These are phyloP conservation scores for Citrullus amarus DNA, from an alignment of 306 rosid genomes.

Conservation along the genomic window DNA sequence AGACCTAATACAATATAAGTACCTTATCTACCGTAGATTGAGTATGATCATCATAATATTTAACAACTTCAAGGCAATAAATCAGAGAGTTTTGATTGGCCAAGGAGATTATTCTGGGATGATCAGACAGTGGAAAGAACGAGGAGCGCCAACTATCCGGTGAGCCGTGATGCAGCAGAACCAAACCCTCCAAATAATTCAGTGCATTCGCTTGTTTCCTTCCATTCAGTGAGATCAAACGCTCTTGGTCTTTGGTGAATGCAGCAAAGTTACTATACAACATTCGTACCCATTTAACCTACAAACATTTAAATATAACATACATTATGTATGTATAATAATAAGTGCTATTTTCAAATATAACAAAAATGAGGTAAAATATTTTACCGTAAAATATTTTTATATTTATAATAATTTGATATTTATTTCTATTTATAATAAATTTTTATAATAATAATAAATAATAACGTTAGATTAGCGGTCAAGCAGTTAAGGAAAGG, in stretches of 20 bases:
- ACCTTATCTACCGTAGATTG: constrained; percentile 31
- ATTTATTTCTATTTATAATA: too few relatives aligned
- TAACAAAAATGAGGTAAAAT: too few relatives aligned
- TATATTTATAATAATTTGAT: too few relatives aligned
- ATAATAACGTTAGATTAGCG: neutral
- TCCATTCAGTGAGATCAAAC: constrained; percentile 30
- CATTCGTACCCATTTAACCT: constrained; percentile 66
- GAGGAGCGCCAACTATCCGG: constrained; percentile 86
- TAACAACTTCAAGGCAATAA: constrained; percentile 69
- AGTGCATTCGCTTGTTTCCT: constrained; percentile 22
- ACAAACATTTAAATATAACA: neutral
- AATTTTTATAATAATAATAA: neutral
- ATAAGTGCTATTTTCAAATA: too few relatives aligned
- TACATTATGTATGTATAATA: neutral
- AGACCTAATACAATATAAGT: neutral
- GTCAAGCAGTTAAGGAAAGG: neutral
- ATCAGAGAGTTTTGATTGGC: constrained; percentile 30
- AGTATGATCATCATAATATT: constrained; percentile 43
- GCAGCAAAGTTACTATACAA: constrained; percentile 43
- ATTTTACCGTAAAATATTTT: too few relatives aligned
- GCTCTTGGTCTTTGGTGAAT: constrained; percentile 59
- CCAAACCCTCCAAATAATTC: constrained; percentile 71
- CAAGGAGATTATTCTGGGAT: constrained; percentile 40
- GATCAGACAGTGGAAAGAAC: constrained; percentile 62
- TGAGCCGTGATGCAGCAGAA: constrained; percentile 56